phyloP scores from a whole-genome alignment of 176 grass and related monocot species.

The Oryza glaberrima region DNA sequence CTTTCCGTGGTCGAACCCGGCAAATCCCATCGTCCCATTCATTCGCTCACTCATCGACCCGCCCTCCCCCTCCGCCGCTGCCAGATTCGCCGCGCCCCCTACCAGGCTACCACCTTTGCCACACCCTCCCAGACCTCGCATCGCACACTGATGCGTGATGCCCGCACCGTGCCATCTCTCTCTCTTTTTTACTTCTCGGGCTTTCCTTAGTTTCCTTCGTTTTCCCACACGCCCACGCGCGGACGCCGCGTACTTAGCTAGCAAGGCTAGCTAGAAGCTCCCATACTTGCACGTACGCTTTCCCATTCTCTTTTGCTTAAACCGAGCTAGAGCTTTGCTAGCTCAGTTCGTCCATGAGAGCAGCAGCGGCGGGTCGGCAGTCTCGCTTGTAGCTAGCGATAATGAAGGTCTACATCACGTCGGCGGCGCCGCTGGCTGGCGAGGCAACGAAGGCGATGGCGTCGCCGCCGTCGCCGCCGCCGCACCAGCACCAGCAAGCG shows the following conservation, averaged over 20 bases:
- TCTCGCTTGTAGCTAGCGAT: not conserved
- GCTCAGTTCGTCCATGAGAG: constrained; percentile 29
- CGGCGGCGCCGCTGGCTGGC: not conserved
- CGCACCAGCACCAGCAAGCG: not conserved
- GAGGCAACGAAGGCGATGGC: constrained; percentile 42
- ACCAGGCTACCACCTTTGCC: no score
- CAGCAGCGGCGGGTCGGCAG: not conserved
- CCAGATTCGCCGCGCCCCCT: not conserved
- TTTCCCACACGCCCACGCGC: not conserved
- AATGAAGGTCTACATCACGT: constrained; percentile 70
- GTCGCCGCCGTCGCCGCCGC: not conserved
- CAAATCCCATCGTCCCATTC: constrained; percentile 14
- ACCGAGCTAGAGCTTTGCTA: no score
- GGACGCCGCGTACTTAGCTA: not conserved
- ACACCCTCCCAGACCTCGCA: not conserved
- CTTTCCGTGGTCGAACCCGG: constrained; percentile 36
- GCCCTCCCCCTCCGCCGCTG: not conserved
- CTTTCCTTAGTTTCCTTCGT: not conserved
- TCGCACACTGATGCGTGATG: not conserved
- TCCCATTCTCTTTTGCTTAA: constrained; percentile 2
- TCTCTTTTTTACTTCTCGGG: not conserved
- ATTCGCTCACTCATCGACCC: not conserved
- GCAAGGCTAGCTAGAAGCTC: not conserved
- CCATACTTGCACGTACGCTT: not conserved
- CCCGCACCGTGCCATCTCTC: not conserved